Evolutionary conservation across 192 early-diverging fungal genomes (phyloP).

Genomic region (Coemansia sp.): DNA sequence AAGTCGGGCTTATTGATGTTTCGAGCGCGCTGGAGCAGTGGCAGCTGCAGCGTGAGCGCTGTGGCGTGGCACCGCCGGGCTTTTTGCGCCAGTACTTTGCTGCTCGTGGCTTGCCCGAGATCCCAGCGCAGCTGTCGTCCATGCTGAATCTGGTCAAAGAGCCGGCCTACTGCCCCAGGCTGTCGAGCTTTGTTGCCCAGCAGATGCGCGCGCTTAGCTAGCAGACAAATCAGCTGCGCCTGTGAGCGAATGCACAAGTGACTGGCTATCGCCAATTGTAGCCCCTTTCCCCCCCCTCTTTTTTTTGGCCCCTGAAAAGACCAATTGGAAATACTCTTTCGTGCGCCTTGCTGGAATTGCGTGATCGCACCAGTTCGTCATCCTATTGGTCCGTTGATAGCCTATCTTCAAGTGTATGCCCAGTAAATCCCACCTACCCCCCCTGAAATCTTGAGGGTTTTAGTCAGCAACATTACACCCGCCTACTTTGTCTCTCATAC

Average conservation of each 20-base stretch:
- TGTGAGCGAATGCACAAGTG: neutral
- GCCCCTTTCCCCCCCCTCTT: neutral
- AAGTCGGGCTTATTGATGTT: slow-evolving; percentile 41
- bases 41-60: slow-evolving; percentile 51
- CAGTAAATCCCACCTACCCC: neutral
- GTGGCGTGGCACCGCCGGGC: slow-evolving; percentile 29
- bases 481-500: neutral
- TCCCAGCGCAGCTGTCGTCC: slow-evolving; percentile 22
- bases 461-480: neutral
- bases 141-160: slow-evolving; percentile 32
- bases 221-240: neutral
- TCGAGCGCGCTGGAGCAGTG: slow-evolving; percentile 48
- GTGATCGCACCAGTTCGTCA: slow-evolving; percentile 15
- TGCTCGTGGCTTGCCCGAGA: slow-evolving; percentile 28
- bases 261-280: neutral
- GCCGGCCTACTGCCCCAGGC: slow-evolving; percentile 25
- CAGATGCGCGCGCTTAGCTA: slow-evolving; percentile 12
- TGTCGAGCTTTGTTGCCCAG: slow-evolving; percentile 18
- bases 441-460: slow-evolving; percentile 4
- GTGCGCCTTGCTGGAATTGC: slow-evolving; percentile 16
- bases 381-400: slow-evolving; percentile 5
- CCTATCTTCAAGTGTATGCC: neutral
- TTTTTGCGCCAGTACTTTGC: slow-evolving; percentile 44
- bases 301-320: slow-evolving; percentile 6
- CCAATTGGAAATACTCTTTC: neutral